phyloP scores from a whole-genome alignment of 306 rosid species.

The Senna siamea region DNA sequence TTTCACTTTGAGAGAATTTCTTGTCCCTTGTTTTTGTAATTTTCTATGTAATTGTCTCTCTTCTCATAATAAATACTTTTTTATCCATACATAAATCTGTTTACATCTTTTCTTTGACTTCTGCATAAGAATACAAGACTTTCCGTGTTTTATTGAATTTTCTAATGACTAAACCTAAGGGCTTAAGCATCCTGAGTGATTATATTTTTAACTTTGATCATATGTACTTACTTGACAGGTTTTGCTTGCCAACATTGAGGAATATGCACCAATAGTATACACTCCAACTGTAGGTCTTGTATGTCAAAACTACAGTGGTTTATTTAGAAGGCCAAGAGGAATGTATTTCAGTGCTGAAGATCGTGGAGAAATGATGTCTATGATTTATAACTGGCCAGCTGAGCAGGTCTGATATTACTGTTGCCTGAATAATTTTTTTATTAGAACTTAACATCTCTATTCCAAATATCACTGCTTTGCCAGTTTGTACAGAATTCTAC shows the following conservation, averaged over 20 bases:
- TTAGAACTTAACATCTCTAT: not conserved
- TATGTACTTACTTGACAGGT: constrained; percentile 58
- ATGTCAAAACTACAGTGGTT: constrained; percentile 94
- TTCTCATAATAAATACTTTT: too few species aligned
- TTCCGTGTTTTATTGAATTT: constrained; percentile 25
- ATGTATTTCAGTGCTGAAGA: constrained; percentile 98
- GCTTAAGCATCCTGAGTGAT: constrained; percentile 6
- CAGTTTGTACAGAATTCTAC: not conserved
- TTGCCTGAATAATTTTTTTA: constrained; percentile 9
- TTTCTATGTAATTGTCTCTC: too few species aligned
- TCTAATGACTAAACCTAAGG: constrained; percentile 24
- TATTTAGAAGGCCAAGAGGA: constrained; percentile 98
- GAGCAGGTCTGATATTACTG: constrained; percentile 69
- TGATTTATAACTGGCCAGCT: constrained; percentile 99
- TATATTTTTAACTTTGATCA: constrained; percentile 28
- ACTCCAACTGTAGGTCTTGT: constrained; percentile 99
- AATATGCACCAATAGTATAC: constrained; percentile 94
- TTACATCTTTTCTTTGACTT: constrained; percentile 13
- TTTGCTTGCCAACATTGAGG: constrained; percentile 90
- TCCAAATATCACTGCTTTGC: constrained; percentile 1
- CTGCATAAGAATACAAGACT: constrained; percentile 15
- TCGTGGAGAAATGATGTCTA: constrained; percentile 99
- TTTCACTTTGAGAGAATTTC: too few species aligned
- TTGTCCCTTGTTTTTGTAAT: too few species aligned
- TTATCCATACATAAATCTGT: not conserved